A percentile compares a stretch with the other conserved stretches of the same genome.
phyloP scores from a whole-genome alignment of 2,329 filamentous ascomycete genomes.

The Neobulgaria alba region DNA sequence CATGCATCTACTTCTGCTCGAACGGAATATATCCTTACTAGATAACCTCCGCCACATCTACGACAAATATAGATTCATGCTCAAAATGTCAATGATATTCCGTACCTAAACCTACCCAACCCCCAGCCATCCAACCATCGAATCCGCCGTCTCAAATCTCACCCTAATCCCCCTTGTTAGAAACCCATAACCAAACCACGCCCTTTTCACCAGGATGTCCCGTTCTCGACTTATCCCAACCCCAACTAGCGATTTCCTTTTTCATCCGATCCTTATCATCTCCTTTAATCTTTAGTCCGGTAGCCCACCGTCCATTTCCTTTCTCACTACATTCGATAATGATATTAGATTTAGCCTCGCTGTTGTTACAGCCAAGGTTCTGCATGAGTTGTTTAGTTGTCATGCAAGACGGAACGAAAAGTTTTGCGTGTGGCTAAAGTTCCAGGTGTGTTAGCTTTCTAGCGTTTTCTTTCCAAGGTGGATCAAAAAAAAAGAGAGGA shows the following conservation, averaged over 20 bases:
- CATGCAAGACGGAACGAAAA: conserved; percentile 43
- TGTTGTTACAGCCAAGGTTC: conserved; percentile 49
- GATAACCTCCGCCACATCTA: no score
- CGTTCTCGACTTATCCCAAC: conserved; percentile 47
- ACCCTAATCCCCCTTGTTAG: conserved; percentile 37
- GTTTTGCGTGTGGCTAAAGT: conserved; percentile 38
- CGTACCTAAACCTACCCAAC: no score
- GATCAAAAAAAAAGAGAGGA: no score
- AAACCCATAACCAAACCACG: conserved; percentile 52
- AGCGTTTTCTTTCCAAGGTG: no score
- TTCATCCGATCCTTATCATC: conserved; percentile 40
- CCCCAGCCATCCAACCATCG: no score
- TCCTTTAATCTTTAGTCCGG: conserved; percentile 42
- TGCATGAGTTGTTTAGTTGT: conserved; percentile 48
- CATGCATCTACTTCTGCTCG: no score
- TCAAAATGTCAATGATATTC: no score
- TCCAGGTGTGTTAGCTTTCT: no score
- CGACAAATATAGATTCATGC: no score
- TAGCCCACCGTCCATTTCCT: conserved; percentile 50
- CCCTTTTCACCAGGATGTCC: conserved; percentile 41
- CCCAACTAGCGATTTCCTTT: conserved; percentile 45
- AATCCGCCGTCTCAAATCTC: no score
- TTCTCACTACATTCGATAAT: conserved; percentile 48
- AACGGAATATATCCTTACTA: no score
- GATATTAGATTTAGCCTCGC: conserved; percentile 42